A percentile compares a stretch with the other conserved stretches of the same genome.
These are phyloP conservation scores for Podaxis carcinomalis DNA, from an alignment of 768 basidiomycete genomes.

Conservation along the genomic window DNA sequence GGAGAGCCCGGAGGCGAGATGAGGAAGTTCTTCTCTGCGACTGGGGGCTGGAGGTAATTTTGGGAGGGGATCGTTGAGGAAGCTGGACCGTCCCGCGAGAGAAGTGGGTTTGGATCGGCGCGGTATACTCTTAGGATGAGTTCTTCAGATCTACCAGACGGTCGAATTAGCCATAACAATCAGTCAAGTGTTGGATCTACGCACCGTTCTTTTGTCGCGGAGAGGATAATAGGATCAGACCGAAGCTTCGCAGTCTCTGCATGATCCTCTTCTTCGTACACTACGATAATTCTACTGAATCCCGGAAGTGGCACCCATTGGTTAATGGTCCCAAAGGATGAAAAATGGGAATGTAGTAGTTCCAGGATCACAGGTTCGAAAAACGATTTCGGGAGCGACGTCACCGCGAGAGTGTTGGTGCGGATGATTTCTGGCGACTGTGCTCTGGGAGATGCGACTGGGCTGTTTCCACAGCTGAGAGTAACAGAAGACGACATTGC, in stretches of 20 bases:
- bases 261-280: conserved; percentile 60
- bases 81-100: conserved; percentile 29
- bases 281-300: conserved; percentile 79
- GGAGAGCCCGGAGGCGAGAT: conserved; percentile 98
- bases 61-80: conserved; percentile 13
- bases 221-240: conserved; percentile 62
- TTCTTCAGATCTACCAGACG: conserved; percentile 36
- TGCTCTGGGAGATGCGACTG: conserved; percentile 16
- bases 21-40: conserved; percentile 88
- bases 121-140: conserved; percentile 66
- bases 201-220: conserved; percentile 47
- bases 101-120: conserved; percentile 65
- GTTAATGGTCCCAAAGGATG: conserved; percentile 73
- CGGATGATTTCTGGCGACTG: conserved; percentile 18
- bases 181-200: conserved; percentile 21
- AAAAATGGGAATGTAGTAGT: conserved; percentile 70
- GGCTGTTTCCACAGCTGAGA: conserved; percentile 11
- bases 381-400: conserved; percentile 70
- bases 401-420: conserved; percentile 86
- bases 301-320: conserved; percentile 86
- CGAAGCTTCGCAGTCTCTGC: conserved; percentile 65
- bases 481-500: conserved; percentile 9
- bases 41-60: conserved; percentile 71
- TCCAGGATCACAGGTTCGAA: conserved; percentile 69
- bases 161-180: not conserved